Conservation (phyloP, 2,329 filamentous ascomycete genomes). For the Aureobasidium sp. region DNA sequence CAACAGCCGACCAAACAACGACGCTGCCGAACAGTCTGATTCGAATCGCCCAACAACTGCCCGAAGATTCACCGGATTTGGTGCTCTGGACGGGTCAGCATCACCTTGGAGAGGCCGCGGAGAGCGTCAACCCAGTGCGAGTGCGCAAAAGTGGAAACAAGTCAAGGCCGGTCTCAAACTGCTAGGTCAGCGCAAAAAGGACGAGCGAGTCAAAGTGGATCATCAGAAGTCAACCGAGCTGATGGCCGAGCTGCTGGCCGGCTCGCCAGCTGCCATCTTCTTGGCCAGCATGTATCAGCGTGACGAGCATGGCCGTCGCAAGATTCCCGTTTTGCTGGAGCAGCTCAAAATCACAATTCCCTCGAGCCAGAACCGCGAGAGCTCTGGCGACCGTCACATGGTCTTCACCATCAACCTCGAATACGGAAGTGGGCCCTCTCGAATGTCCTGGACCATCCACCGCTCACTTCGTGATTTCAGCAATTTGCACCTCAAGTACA, state of each 20-base stretch:
- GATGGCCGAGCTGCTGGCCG: constrained; percentile 89
- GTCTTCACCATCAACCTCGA: constrained; percentile 89
- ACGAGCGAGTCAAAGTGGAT: constrained; percentile 77
- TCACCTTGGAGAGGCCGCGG: constrained; percentile 39
- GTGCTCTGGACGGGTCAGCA: constrained; percentile 29
- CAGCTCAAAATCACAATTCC: constrained; percentile 84
- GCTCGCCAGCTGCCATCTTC: constrained; percentile 86
- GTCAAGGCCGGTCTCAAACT: constrained; percentile 85
- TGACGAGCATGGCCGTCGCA: constrained; percentile 90
- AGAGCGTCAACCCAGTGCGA: constrained; percentile 41
- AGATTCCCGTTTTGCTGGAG: constrained; percentile 89
- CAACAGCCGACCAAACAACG: constrained; percentile 15
- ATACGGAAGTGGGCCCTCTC: constrained; percentile 88
- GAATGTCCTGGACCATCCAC: constrained; percentile 94
- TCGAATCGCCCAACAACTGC: constrained; percentile 38
- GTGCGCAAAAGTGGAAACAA: constrained; percentile 81
- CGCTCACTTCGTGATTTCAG: constrained; percentile 83
- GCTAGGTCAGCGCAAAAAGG: constrained; percentile 70
- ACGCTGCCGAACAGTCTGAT: constrained; percentile 28
- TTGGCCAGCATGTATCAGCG: constrained; percentile 96
- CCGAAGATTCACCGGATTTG: constrained; percentile 42
- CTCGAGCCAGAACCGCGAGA: constrained; percentile 66
- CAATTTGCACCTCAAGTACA: constrained; percentile 90
- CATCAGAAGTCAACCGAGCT: constrained; percentile 93
- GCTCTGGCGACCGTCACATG: constrained; percentile 61